Evolutionary conservation across 2,329 filamentous ascomycete species (phyloP), one percentile per base, ranked within the genome.

Genomic region (Thelonectria discophora): DNA sequence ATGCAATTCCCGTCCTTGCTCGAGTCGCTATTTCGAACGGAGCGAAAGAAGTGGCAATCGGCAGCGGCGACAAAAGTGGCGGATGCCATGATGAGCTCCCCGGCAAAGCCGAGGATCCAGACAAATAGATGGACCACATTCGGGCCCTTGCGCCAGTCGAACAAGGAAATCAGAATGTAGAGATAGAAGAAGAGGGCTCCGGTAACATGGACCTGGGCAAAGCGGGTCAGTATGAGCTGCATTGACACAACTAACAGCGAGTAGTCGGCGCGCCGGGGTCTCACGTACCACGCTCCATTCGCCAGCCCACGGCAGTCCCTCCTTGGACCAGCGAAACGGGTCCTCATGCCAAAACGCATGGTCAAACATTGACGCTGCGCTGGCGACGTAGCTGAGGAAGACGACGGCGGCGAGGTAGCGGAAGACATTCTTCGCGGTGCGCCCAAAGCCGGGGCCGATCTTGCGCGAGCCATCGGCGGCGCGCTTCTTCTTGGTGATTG

Each of bases 141-240:
- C 0, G 95, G 95, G 12, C 91, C 91, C 34, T 92, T 89, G 64
- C 87, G 88, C 73, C 90, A 91, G 76, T 97, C 94, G 71, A 97
- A 84, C 59, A 98, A 85, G 30, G 93, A 93, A 72, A 97, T 90
- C 67, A 96, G 84, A 67, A 97, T 86, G 68, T 97, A 89, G 51
- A 91, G 85, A 80, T 96, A 95, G 65, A 95, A 88, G 81, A 97
- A 97, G 67, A 93, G 90, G 46, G 92, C 90, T 56, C 90, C 92
- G 58, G 92, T 86, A 65, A 96, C 82, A 77, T 96, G 97, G 73
- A 97, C 90, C 93, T 97, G 72, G 58, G 13, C 63, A 58, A 64
- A 64, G 62, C 52, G 49, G 60, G 65, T 71, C 64, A 72, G 68
- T 57, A 62, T 48, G 46, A 59, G 55, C 53, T 58, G 61, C 43